Evolutionary conservation across 2,329 filamentous ascomycete species (phyloP), one percentile per base, ranked within the genome.

Genomic region (Tolypocladium ovalisporum): DNA sequence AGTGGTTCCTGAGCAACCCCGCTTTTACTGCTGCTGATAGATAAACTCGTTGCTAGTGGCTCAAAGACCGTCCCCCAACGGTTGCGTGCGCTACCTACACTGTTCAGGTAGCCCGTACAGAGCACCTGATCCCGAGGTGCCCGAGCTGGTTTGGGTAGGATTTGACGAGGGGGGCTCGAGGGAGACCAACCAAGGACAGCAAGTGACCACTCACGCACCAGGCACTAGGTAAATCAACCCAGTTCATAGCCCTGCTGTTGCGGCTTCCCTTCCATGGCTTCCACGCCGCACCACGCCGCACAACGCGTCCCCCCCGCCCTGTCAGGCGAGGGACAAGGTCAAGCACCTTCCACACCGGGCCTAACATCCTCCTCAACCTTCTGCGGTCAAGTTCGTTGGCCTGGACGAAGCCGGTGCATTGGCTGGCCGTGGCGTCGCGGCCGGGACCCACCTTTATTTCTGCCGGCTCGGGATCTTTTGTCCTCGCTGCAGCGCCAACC

Each of bases 381-480:
- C 24, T 17, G 29, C 7, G 19, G 24, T 54, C 22, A 32, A 36
- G 36, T 54, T 54, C 9, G 32, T 54, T 54, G 24, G 37, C 19
- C 40, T 5, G 24, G 24, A 27, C 19, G 24, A 17, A 10, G 8
- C 3, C 27, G 17, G 15, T 6, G 47, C 47, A 32, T 15, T 32
- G 32, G 44, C 42, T 42, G 12, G 17, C 37, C 42, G 24, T 47
- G 42, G 44, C 27, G 27, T 32, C 47, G 29, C 17, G 27, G 8
- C 47, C 17, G 13, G 27, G 47, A 27, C 17, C 47, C 47, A 51
- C 44, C 7, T 4, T 19, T n/a, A n/a, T 3, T 17, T 49, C 32
- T 32, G 47, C 47, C 59, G 56, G 54, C 56, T 58, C 49, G 57
- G 61, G 61, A 58, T 64, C 61, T 64, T 63, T 64, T 64, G 62